Evolutionary conservation across 176 grass and related monocot species (phyloP).

Genomic region (Zoysia japonica): DNA sequence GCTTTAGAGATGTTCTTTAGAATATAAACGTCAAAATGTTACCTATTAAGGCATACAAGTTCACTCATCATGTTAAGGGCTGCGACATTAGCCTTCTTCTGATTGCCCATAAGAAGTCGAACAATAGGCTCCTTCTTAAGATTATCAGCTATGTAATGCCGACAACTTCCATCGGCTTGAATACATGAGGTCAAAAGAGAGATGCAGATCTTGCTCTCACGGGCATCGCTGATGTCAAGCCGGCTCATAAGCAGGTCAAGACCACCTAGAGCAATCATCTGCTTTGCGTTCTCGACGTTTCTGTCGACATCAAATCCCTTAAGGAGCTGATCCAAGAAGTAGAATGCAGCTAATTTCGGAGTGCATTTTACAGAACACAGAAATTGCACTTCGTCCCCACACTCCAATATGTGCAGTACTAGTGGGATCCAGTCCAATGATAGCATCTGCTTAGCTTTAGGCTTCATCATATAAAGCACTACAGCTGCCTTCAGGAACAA

Average conservation of each 20-base stretch:
- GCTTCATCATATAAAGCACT: constrained; percentile 79
- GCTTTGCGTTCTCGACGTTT: constrained; percentile 92
- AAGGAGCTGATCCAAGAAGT: constrained; percentile 90
- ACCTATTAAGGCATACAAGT: constrained; percentile 90
- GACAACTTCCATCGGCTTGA: constrained; percentile 83
- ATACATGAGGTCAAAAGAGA: constrained; percentile 75
- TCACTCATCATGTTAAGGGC: constrained; percentile 83
- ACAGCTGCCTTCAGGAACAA: constrained; percentile 81
- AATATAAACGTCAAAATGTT: constrained; percentile 6
- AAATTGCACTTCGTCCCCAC: constrained; percentile 66
- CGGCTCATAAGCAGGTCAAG: constrained; percentile 74
- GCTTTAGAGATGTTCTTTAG: constrained; percentile 11
- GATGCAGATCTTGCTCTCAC: constrained; percentile 69
- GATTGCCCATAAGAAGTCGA: constrained; percentile 71
- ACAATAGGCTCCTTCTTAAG: constrained; percentile 81
- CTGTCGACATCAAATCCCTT: constrained; percentile 88
- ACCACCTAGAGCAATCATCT: constrained; percentile 84
- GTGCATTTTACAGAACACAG: constrained; percentile 66
- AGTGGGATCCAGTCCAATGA: constrained; percentile 89
- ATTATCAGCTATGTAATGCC: constrained; percentile 72
- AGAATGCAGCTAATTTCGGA: constrained; percentile 80
- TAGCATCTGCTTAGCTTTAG: constrained; percentile 97
- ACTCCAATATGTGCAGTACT: constrained; percentile 76
- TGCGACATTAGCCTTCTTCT: constrained; percentile 60
- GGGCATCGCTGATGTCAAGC: constrained; percentile 59